A percentile compares a stretch with the other conserved stretches of the same genome.
phyloP scores from a whole-genome alignment of 306 rosid species.

The Arachis hypogaea region DNA sequence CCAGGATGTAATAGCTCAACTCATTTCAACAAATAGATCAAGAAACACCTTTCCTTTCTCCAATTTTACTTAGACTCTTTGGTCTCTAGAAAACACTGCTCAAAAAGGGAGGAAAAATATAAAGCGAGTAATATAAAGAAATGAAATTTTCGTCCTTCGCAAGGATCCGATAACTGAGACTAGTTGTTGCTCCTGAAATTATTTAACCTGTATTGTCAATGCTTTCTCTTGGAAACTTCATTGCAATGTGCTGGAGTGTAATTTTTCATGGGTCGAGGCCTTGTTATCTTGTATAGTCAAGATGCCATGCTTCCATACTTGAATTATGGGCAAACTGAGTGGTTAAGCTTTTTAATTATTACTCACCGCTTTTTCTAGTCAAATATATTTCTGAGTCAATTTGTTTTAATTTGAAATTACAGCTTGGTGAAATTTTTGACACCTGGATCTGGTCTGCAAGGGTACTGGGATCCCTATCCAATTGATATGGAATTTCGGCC shows the following conservation, averaged over 20 bases:
- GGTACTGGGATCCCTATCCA: conserved; percentile 98
- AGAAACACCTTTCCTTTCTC: neutral
- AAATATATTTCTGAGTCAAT: conserved; percentile 25
- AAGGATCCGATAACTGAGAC: neutral
- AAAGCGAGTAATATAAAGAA: neutral
- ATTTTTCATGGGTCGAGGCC: neutral
- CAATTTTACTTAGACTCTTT: neutral
- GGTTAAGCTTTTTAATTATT: conserved; percentile 3
- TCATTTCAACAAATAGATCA: conserved; percentile 1
- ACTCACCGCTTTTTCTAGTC: conserved; percentile 13
- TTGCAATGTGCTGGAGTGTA: conserved; percentile 14
- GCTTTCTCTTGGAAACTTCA: neutral
- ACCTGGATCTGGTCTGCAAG: conserved; percentile 86
- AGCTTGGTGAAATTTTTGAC: conserved; percentile 94
- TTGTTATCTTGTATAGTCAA: conserved; percentile 3
- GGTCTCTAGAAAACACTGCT: neutral
- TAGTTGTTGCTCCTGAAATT: neutral
- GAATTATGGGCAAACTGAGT: neutral
- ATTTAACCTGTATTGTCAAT: neutral
- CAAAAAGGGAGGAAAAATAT: neutral
- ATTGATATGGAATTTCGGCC: conserved; percentile 97
- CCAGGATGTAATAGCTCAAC: neutral
- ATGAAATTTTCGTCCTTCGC: neutral
- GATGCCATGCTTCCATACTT: conserved; percentile 8
- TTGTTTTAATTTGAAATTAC: conserved; percentile 45